phyloP scores from a whole-genome alignment of 352 stramenopile genomes.

The Chrysophaeum taylorii region DNA sequence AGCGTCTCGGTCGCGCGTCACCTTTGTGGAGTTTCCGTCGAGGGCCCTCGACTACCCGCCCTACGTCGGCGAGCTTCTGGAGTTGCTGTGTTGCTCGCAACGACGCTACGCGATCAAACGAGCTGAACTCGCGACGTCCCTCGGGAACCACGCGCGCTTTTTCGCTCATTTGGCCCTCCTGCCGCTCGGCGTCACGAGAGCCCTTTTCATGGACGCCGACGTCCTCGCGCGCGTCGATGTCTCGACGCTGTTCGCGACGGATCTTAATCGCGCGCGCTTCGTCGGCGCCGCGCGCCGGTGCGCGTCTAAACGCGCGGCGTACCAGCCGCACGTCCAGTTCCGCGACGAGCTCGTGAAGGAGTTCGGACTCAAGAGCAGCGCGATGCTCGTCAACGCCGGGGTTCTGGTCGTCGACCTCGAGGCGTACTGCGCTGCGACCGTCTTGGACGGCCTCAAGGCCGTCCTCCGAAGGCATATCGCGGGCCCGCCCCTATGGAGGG shows the following conservation, averaged over 20 bases:
- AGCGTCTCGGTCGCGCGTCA: background rate
- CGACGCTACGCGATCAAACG: background rate
- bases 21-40: background rate
- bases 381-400: conserved; percentile 1
- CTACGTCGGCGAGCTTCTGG: background rate
- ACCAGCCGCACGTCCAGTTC: conserved; percentile 11
- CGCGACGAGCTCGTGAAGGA: background rate
- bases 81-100: conserved; percentile 9
- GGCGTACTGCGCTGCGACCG: background rate
- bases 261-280: background rate
- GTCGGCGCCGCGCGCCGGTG: conserved; percentile 4
- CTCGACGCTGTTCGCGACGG: background rate
- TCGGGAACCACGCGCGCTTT: conserved; percentile 15
- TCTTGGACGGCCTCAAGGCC: background rate
- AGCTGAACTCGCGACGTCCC: background rate
- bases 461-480: background rate
- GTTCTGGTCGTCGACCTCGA: conserved; percentile 5
- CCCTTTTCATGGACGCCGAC: conserved; percentile 3
- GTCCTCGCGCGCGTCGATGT: background rate
- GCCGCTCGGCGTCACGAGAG: background rate
- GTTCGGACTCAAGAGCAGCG: background rate
- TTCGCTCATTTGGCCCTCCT: conserved; percentile 12
- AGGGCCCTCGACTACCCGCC: background rate
- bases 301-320: background rate
- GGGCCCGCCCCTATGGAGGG: background rate